Conservation (phyloP, 2,329 filamentous ascomycete species). For the Dothistroma pini region DNA sequence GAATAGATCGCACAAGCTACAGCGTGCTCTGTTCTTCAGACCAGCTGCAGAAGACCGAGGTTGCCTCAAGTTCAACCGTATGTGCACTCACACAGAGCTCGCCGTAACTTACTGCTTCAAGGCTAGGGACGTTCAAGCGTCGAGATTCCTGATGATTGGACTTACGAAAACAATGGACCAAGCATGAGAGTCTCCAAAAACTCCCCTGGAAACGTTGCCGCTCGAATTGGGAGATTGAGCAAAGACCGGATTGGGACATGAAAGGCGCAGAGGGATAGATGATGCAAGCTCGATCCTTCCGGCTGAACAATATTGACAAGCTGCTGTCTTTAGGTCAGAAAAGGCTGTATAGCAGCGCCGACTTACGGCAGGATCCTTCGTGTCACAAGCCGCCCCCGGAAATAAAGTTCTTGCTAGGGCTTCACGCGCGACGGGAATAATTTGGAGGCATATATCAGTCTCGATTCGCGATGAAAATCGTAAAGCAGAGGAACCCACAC, state of each 20-base stretch:
- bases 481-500: not conserved
- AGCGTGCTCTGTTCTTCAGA: not conserved
- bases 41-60: not conserved
- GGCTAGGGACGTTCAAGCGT: too few relatives aligned
- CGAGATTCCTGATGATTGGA: too few relatives aligned
- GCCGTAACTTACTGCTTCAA: too few relatives aligned
- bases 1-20: not conserved
- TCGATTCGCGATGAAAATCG: not conserved
- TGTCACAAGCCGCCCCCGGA: not conserved
- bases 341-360: not conserved
- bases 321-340: not conserved
- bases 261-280: too few relatives aligned
- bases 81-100: too few relatives aligned
- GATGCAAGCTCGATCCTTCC: too few relatives aligned
- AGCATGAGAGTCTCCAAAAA: too few relatives aligned
- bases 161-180: too few relatives aligned
- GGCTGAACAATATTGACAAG: too few relatives aligned
- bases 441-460: not conserved
- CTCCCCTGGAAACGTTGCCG: too few relatives aligned
- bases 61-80: not conserved
- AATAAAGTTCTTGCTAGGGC: conserved; percentile 6
- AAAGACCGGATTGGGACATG: too few relatives aligned
- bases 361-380: not conserved
- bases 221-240: too few relatives aligned
- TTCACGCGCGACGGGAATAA: conserved; percentile 3